Base-by-base conservation (phyloP, 768 basidiomycete species). In the Stropharia rugosoannulata region DNA sequence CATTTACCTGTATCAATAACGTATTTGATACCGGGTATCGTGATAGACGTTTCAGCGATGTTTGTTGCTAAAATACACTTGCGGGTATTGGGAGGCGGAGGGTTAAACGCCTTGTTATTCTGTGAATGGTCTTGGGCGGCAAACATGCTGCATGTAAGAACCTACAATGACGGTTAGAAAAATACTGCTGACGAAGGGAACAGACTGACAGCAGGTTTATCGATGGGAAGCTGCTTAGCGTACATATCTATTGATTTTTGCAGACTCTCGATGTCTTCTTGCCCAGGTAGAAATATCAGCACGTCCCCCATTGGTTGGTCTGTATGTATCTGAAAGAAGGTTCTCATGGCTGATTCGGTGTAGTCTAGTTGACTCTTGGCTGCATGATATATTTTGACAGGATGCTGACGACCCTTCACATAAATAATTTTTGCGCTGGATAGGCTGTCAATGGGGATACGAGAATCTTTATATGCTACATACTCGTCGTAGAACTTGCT, bases 41-140 rank as follows among this genome's bases (percentile, higher is more conserved):
- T 98, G 67, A 99, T 93, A 11, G 90, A 93, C 0, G 97, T 98
- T 71, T 99, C 97, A 10, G 97, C 97, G 56, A 99, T 95, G 70
- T 98, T 99, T 15, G 97, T 99, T 1, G 97, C 89, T 38, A 99
- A 77, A 59, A 99, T 93, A 71, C 95, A 90, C 71, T 98, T 95
- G 54, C 97, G 84, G 1, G 82, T 83, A 50, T 84, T 80, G 1
- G 81, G 66, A 12, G 89, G 84, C 0, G 90, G 72, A 1, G 84
- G 73, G 0, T 71, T 66, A 70, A 98, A 98, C 45, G 91, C 91
- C 66, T 84, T 85, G 42, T 83, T 72, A 71, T 97, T 95, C 59
- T 89, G 84, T 10, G 77, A 74, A 22, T 87, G 82, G 7, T 92
- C 86, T 59, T 98, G 84, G 5, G 92, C 85, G 35, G 95, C 92